Base-by-base conservation (phyloP, 2,329 filamentous ascomycete genomes). In the Xenosphaeropsis pyriputrescens region DNA sequence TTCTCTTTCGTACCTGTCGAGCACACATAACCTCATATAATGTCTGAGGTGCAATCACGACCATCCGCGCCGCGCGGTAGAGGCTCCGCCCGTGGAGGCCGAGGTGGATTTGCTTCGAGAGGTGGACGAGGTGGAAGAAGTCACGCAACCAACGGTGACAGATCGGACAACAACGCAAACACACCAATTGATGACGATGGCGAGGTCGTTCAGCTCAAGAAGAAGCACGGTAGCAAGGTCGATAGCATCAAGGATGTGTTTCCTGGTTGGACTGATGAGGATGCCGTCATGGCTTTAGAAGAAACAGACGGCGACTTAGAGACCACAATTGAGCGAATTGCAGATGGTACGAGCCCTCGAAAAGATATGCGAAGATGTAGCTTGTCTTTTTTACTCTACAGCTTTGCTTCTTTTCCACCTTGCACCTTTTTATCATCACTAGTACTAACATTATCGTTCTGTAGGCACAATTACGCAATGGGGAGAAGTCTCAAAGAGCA, bases 41-140 rank as follows among this genome's bases (percentile, higher is more conserved):
- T 96, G 91, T 93, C 91, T 73, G 89, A 96, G 75, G 75, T 84
- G 67, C 81, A 86, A 71, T 74, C 81, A 65, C 76, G 88, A 72
- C 73, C 82, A 59, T 72, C 78, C 62, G 77, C 84, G 65, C 63
- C 77, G 69, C 85, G 89, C 67, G 88, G 89, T 65, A 82, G 91
- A 75, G 85, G 85, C 67, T 81, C 85, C 60, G 73, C 79, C 63
- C 81, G 89, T 62, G 88, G 88, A 58, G 86, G 85, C 57, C 73
- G 82, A 65, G 79, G 79, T 60, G 80, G 79, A 50, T 80, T 79
- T 61, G 74, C 71, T 54, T 70, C 64, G 51, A 70, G 80, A 66
- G 75, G 76, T 59, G 75, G 75, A 55, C 76, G 82, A 61, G 81
- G 80, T 54, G 68, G 72, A 55, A 68, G 74, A 64, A 63, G 65